Evolutionary conservation across 768 basidiomycete species (phyloP).

Genomic region (Suillus sp.): DNA sequence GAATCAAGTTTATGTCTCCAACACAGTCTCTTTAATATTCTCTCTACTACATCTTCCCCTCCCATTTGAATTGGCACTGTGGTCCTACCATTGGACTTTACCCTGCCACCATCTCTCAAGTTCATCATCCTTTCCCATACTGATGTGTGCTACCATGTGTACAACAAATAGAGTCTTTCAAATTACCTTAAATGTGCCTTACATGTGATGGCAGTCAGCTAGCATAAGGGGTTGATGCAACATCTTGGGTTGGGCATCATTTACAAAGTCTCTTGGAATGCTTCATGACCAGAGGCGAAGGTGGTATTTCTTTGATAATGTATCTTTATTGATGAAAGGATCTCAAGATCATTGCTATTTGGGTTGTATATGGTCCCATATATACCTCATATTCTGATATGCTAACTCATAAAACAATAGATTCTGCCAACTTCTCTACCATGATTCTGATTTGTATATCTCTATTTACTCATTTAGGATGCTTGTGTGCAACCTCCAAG

Average conservation of each 20-base stretch:
- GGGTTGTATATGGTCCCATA: neutral
- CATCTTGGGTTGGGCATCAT: constrained; percentile 26
- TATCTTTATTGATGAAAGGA: neutral
- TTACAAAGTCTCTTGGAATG: constrained; percentile 23
- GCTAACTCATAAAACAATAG: neutral
- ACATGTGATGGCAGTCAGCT: constrained; percentile 25
- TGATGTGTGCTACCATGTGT: neutral
- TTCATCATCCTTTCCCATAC: constrained; percentile 26
- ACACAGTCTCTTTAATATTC: neutral
- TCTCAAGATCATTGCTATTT: neutral
- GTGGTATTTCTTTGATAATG: constrained; percentile 1
- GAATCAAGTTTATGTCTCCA: neutral
- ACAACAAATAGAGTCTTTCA: constrained; percentile 10
- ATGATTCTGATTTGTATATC: neutral
- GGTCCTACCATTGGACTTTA: neutral
- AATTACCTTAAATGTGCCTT: constrained; percentile 19
- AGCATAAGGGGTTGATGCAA: constrained; percentile 16
- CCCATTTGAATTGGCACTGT: constrained; percentile 4
- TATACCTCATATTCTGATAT: neutral
- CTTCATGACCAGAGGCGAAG: neutral
- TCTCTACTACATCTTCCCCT: neutral
- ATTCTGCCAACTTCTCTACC: neutral
- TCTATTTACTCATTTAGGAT: neutral
- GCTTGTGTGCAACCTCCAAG: neutral
- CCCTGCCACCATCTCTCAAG: constrained; percentile 14